Base-by-base conservation (phyloP, 352 stramenopile genomes). In the Phytopythium cucurbitacearum region DNA sequence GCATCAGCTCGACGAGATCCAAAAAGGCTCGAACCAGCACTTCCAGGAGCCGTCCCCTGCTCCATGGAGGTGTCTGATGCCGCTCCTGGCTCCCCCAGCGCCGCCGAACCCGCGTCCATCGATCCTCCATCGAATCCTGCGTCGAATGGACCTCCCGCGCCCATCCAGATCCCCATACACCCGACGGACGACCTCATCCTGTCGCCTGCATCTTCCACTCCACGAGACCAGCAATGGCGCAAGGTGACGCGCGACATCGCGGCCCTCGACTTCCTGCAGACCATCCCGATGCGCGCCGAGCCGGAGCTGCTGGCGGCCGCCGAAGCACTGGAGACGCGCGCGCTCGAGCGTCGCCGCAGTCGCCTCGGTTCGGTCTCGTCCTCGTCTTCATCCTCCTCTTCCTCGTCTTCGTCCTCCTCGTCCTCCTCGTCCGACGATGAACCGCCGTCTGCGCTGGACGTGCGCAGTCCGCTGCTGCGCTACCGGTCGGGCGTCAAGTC, bases 231-330 rank as follows among this genome's bases (percentile, higher is more conserved):
- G 48, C 73, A 87, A 60, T 79, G 76, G 48, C 80, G 81, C 49
- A 90, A 89, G 34, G 80, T 89, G 32, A 93, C 82, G 59, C 80
- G 85, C 43, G 85, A 95, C 66, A 95, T 95, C 41, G 83, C 83
- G 13, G 87, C 87, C 28, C 62, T 96, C 21, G 87, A 95, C 52
- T 96, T 96, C 57, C 66, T 96, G 12, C 81, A 91, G 47, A 93
- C 80, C 60, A 94, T 96, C 48, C 78, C 87, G 40, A 95, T 96
- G 85, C 68, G 66, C 5, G 81, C 73, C 21, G 86, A 96, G 62
- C 13, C 40, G n/a, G 21, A 33, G 37, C 13, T 40, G 49, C n/a
- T 39, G 7, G 42, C 5, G 34, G 46, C 5, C n/a, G 39, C 47
- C 9, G 40, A 34, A 7, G 53, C 28, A 5, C 41, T 44, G 5